These are phyloP conservation scores for Eimeria acervulina DNA, from an alignment of 169 alveolate genomes.

Conservation along the genomic window DNA sequence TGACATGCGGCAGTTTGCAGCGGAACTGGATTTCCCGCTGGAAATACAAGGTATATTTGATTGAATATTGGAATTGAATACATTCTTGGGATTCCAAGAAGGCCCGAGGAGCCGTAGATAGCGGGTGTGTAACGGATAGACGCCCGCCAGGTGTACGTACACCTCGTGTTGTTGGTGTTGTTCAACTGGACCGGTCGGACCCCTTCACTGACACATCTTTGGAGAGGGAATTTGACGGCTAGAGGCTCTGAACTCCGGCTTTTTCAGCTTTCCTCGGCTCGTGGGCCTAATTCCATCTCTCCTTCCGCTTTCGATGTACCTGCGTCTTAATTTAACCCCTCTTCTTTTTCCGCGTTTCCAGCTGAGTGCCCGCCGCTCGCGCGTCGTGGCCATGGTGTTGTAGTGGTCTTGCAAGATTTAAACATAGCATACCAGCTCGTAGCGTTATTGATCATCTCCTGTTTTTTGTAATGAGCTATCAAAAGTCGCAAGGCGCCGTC, in stretches of 20 bases:
- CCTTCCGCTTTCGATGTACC: conserved; percentile 18
- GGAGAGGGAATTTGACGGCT: not conserved
- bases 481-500: conserved; percentile 77
- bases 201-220: conserved; percentile 21
- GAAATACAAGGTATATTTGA: not conserved
- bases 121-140: conserved; percentile 35
- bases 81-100: not conserved
- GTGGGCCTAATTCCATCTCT: conserved; percentile 30
- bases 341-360: not conserved
- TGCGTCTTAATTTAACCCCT: not conserved
- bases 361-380: conserved; percentile 9
- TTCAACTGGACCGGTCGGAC: conserved; percentile 73
- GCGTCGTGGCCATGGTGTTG: conserved; percentile 71
- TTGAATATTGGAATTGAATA: not conserved
- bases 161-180: conserved; percentile 47
- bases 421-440: conserved; percentile 48
- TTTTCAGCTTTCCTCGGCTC: conserved; percentile 4
- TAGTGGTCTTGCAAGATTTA: conserved; percentile 42
- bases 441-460: not conserved
- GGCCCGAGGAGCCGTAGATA: not conserved
- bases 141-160: conserved; percentile 73
- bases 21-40: not conserved
- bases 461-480: conserved; percentile 73
- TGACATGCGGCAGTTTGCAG: conserved; percentile 2
- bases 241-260: not conserved